phyloP scores from a whole-genome alignment of 108 stramenopile genomes.

The Cafeteria roenbergensis region DNA sequence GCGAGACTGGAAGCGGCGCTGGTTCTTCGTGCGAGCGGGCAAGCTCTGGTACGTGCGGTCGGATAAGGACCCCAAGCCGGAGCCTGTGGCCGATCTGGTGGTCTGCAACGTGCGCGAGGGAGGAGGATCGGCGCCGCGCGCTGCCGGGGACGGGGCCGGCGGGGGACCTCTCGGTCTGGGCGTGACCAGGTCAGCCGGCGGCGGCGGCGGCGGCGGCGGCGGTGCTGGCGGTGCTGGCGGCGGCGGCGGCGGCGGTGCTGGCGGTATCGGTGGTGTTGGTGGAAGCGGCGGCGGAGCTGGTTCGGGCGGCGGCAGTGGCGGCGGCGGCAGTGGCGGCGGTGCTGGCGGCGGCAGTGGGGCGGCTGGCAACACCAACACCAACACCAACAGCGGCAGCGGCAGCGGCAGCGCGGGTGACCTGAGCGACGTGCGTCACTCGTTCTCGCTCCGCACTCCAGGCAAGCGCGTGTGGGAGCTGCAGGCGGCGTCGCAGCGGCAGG shows the following conservation, averaged over 20 bases:
- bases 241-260: neutral
- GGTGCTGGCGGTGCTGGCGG: neutral
- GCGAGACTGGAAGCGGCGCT: slow-evolving; percentile 18
- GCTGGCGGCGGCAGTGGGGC: too few relatives aligned
- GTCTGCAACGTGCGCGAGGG: slow-evolving; percentile 8
- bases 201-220: neutral
- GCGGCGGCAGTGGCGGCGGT: too few relatives aligned
- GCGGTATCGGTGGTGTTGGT: too few relatives aligned
- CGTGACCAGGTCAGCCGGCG: neutral
- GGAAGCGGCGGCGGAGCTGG: too few relatives aligned
- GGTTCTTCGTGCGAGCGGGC: slow-evolving; percentile 13
- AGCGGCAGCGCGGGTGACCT: too few relatives aligned
- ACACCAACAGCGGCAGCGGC: too few relatives aligned
- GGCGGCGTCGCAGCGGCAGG: neutral
- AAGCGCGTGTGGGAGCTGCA: slow-evolving; percentile 9
- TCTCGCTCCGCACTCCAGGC: slow-evolving; percentile 12
- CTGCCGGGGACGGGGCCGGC: neutral
- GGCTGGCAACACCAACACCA: too few relatives aligned
- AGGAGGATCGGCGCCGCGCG: neutral
- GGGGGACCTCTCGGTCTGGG: neutral
- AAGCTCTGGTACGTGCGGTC: slow-evolving; percentile 17
- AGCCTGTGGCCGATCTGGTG: slow-evolving; percentile 4
- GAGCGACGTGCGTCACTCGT: slow-evolving; percentile 4
- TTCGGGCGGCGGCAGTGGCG: too few relatives aligned
- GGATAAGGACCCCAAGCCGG: neutral